These are phyloP conservation scores for Blastomyces emzantsi DNA, from an alignment of 2,329 filamentous ascomycete species.

Conservation along the genomic window DNA sequence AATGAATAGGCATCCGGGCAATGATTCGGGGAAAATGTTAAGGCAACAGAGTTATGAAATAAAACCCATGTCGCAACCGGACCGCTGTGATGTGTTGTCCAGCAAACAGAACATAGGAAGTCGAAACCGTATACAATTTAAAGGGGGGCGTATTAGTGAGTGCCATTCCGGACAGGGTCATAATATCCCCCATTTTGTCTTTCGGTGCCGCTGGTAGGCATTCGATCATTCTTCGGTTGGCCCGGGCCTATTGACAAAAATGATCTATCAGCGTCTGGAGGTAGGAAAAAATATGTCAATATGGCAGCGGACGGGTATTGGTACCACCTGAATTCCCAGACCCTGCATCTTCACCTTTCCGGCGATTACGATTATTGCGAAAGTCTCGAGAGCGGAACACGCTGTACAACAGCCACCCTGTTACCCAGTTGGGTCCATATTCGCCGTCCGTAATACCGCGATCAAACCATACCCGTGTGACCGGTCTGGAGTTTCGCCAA, in stretches of 20 bases:
- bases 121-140: not conserved
- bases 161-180: constrained; percentile 35
- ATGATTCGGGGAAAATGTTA: not conserved
- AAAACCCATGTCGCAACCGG: not conserved
- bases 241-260: constrained; percentile 16
- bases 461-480: constrained; percentile 34
- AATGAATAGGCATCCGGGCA: constrained; percentile 1
- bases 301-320: not conserved
- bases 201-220: constrained; percentile 19
- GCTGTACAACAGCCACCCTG: constrained; percentile 40
- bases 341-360: constrained; percentile 27
- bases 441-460: constrained; percentile 35
- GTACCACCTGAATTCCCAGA: constrained; percentile 11
- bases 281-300: not conserved
- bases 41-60: constrained; percentile 26
- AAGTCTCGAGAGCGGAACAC: constrained; percentile 41
- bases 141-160: constrained; percentile 14
- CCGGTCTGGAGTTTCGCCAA: constrained; percentile 32
- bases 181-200: constrained; percentile 29
- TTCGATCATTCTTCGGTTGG: constrained; percentile 20
- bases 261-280: constrained; percentile 4
- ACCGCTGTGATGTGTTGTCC: constrained; percentile 4
- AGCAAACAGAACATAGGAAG: not conserved
- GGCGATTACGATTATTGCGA: constrained; percentile 39
- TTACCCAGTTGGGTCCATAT: constrained; percentile 40